Conservation (phyloP, 192 early-diverging fungal species). For the Podochytrium sp. region DNA sequence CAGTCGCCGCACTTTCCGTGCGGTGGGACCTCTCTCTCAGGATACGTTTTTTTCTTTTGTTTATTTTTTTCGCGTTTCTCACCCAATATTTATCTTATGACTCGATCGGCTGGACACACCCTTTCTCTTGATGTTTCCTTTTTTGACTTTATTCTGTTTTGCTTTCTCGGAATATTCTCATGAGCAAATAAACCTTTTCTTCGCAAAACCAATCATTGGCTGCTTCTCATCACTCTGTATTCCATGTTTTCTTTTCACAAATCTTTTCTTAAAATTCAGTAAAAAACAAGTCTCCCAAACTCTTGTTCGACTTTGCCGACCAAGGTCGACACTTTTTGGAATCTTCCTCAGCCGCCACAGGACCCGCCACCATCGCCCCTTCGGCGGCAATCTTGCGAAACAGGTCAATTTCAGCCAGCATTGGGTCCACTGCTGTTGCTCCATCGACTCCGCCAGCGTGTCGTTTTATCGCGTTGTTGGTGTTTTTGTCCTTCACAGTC, state of each 20-base stretch:
- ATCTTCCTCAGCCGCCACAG: neutral
- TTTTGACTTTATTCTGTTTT: no score
- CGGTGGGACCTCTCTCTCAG: no score
- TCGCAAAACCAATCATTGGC: no score
- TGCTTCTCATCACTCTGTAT: neutral
- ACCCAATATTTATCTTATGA: no score
- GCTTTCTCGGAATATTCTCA: neutral
- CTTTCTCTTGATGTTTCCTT: no score
- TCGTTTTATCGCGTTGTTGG: neutral
- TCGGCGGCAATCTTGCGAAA: constrained; percentile 34
- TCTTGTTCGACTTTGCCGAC: constrained; percentile 15
- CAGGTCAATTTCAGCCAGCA: constrained; percentile 41
- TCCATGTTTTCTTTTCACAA: neutral
- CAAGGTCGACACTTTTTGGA: constrained; percentile 18
- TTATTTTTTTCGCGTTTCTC: no score
- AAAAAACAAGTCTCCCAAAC: constrained; percentile 16
- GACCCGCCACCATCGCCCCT: neutral
- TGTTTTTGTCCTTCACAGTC: neutral
- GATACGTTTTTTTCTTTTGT: no score
- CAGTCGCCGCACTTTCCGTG: no score
- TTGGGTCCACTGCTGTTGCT: neutral
- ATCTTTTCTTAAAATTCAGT: neutral
- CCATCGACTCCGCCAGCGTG: neutral
- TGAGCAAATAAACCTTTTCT: neutral
- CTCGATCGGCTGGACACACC: no score